A percentile compares a stretch with the other conserved stretches of the same genome.
These are phyloP conservation scores for Polygonum maritimum DNA, from an alignment of 148 eudicot species.

Conservation along the genomic window DNA sequence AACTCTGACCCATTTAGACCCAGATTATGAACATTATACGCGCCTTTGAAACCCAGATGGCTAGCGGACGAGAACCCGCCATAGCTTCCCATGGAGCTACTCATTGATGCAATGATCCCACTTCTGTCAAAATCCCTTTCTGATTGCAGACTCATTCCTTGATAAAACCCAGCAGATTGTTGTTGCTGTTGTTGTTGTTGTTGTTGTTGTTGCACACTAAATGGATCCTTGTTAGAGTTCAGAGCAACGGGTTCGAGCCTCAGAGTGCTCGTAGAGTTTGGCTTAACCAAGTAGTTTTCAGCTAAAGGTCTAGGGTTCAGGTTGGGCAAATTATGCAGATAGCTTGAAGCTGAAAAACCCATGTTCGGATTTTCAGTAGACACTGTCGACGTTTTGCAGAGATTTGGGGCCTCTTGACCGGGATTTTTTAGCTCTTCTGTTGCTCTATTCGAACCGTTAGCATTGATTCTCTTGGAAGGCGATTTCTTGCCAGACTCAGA, in stretches of 20 bases:
- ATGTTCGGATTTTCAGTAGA: not conserved
- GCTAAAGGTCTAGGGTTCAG: conserved; percentile 2
- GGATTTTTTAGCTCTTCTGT: not conserved
- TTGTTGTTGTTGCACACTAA: not conserved
- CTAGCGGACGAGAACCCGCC: not conserved
- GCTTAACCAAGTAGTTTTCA: conserved; percentile 1
- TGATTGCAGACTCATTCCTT: not conserved
- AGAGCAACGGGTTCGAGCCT: not conserved
- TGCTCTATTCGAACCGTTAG: not conserved
- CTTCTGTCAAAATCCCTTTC: conserved; percentile 2
- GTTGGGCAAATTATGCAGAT: not conserved
- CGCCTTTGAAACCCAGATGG: not conserved
- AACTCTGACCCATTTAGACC: not conserved
- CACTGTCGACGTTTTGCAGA: not conserved
- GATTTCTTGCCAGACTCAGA: not conserved
- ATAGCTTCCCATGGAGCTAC: not conserved
- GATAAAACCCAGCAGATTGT: conserved; percentile 1
- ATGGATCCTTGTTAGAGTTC: not conserved
- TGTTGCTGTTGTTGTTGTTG: not conserved
- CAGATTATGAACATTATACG: not conserved
- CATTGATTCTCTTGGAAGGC: not conserved
- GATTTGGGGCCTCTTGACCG: not conserved
- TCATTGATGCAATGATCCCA: not conserved
- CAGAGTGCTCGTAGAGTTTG: not conserved
- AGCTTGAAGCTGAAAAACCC: not conserved